phyloP scores from a whole-genome alignment of 768 basidiomycete species.

The Rhodosporidiobolus sp. region DNA sequence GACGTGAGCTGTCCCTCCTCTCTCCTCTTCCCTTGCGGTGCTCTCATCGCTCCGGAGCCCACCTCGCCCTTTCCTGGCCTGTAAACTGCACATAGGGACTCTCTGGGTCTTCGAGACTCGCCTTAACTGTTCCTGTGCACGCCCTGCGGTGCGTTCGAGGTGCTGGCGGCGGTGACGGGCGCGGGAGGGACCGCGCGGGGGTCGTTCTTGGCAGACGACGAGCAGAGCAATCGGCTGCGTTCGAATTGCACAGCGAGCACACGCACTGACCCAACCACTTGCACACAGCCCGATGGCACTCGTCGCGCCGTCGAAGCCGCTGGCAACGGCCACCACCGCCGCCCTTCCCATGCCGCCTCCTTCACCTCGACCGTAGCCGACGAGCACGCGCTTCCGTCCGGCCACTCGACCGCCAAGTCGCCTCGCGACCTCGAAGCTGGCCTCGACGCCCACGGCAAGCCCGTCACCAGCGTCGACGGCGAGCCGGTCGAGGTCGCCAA shows the following conservation, averaged over 20 bases:
- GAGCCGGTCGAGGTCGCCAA: background rate
- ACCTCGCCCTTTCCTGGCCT: no score
- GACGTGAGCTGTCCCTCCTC: constrained; percentile 21
- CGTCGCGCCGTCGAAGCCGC: constrained; percentile 13
- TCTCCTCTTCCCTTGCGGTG: background rate
- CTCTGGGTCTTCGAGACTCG: no score
- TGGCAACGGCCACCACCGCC: background rate
- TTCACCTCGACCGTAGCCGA: constrained; percentile 39
- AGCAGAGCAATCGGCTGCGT: background rate
- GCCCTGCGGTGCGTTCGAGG: no score
- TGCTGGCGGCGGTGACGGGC: no score
- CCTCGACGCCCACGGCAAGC: background rate
- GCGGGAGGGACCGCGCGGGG: no score
- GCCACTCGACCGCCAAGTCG: background rate
- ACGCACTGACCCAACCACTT: no score
- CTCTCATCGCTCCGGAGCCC: no score
- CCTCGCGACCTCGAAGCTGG: constrained; percentile 22
- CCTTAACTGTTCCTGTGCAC: no score
- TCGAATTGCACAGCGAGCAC: background rate
- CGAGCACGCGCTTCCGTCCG: background rate
- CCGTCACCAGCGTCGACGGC: constrained; percentile 10
- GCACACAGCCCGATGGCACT: constrained; percentile 26
- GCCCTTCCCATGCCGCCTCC: constrained; percentile 31
- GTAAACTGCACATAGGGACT: no score
- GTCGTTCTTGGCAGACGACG: no score